Conservation (phyloP, 768 basidiomycete species). For the Lactifluus volemus region DNA sequence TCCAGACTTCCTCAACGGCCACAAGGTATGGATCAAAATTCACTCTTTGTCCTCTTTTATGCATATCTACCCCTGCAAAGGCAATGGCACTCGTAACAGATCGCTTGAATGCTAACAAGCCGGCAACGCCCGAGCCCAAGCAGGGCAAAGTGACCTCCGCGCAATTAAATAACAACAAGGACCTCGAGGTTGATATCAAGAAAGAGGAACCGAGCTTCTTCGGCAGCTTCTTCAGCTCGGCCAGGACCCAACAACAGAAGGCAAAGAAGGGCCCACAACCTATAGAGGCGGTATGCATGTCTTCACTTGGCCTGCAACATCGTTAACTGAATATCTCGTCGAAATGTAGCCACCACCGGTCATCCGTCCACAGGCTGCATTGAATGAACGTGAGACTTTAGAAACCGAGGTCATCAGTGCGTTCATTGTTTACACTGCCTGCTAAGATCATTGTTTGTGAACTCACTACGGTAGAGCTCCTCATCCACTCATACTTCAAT, state of each 20-base stretch:
- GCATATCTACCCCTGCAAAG: conserved; percentile 28
- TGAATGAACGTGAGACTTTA: conserved; percentile 93
- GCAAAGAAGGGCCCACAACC: conserved; percentile 44
- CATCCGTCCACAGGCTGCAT: conserved; percentile 83
- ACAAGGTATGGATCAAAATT: conserved; percentile 45
- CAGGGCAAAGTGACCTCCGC: conserved; percentile 49
- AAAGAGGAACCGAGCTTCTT: conserved; percentile 92
- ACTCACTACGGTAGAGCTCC: conserved; percentile 51
- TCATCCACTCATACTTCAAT: conserved; percentile 96
- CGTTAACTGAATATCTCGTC: conserved; percentile 23
- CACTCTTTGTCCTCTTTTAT: not conserved
- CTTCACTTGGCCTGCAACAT: conserved; percentile 2
- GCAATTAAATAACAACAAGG: conserved; percentile 84
- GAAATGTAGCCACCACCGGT: conserved; percentile 60
- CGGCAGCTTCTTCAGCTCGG: conserved; percentile 84
- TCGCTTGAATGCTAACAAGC: conserved; percentile 73
- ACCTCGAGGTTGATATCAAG: conserved; percentile 84
- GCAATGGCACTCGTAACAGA: conserved; percentile 87
- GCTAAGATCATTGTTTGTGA: not conserved
- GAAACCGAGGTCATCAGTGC: conserved; percentile 99
- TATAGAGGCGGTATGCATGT: conserved; percentile 46
- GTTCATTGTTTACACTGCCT: conserved; percentile 27
- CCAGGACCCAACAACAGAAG: conserved; percentile 43
- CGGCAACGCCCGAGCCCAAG: conserved; percentile 67
- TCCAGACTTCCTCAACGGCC: conserved; percentile 95